Base-by-base conservation (phyloP, 2,329 filamentous ascomycete genomes). In the Diaporthe amygdali region DNA sequence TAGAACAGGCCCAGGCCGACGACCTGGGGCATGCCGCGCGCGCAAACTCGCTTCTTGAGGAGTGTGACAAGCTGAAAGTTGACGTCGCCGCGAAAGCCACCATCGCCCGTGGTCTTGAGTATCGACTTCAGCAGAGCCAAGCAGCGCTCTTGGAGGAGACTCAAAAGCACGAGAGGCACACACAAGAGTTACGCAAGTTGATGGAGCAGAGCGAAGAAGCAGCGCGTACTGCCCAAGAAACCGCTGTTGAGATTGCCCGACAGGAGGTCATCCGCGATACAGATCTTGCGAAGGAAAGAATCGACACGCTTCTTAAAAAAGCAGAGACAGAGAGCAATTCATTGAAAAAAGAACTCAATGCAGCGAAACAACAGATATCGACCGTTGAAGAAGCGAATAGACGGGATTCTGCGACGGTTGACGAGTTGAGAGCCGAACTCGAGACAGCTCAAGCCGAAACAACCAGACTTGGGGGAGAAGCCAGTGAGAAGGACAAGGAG, bases 201-300 rank as follows among this genome's bases (percentile, higher is more conserved):
- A n/a, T 78, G 10, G 56, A 74, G 12, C 70, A 76, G 15, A 70
- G 69, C 69, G 66, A 80, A 22, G 41, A 67, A 55, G 39, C 70
- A n/a, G 22, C 71, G 73, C 70, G 25, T 14, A 27, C 17, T 17
- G 69, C 54, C 8, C 68, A 69, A 27, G 73, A 79, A 2, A 68
- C 77, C 37, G 79, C 80, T 17, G 69, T 78, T 1, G 73, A 79
- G 37, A 72, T 74, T 17, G 81, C 80, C 27, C 78, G 78, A 1
- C 73, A 69, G 10, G 77, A 83, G 71, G 78, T 80, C n/a, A 75
- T 77, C n/a, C 59, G 69, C n/a, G 76, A 75, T 22, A 73, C 81
- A 46, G 74, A 76, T 25, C 72, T 70, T 14, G 69, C 80, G 22
- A 72, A 77, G 25, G 72, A 76, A 39, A 75, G 77, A 8, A 73